Evolutionary conservation across 441 rosid genomes (phyloP), one percentile per base, ranked within the genome.

Genomic region (Populus hybrid): DNA sequence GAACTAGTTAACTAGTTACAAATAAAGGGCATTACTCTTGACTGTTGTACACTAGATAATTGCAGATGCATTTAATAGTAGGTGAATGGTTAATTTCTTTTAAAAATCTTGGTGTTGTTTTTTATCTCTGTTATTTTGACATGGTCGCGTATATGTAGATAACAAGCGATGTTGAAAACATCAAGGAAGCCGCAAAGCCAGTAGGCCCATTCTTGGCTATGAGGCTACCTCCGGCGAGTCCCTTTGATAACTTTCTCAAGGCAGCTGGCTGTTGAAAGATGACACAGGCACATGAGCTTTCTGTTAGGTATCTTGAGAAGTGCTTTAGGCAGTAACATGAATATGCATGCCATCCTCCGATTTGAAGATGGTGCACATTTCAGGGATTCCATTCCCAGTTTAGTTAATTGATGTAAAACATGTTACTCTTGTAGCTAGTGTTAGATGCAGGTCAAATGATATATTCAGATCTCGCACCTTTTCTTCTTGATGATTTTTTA

Each of bases 221-320:
- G 92, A 92, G 93, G 82, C 83, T 94, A 57, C 99, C 99, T 20
- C 97, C 98, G 11, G 94, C 99, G 5, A 94, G 99, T 81, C 98
- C 98, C 67, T 96, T 89, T 30, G 98, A 93, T 84, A 96, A 96
- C 88, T 96, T 94, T 85, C 98, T 94, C 54, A 92, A 88, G 82
- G 98, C 98, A 69, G 98, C 99, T n/a, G 89, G 97, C 66, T 90
- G 89, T 82, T 90, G 69, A 81, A 73, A 30, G 77, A 72, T n/a
- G 61, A 23, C 28, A 59, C 28, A 34, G 12, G 70, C 14, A 28
- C 75, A 20, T 40, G 68, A n/a, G 24, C 18, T 0, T 50, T 70
- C 54, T 18, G 8, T 18, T 36, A 38, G 26, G n/a, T 35, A 54
- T 73, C 61, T 73, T 36, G 66, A 28, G 26, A 64, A 72, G 65